Conservation (phyloP, 768 basidiomycete genomes). For the Leucosporidium creatinivorum region DNA sequence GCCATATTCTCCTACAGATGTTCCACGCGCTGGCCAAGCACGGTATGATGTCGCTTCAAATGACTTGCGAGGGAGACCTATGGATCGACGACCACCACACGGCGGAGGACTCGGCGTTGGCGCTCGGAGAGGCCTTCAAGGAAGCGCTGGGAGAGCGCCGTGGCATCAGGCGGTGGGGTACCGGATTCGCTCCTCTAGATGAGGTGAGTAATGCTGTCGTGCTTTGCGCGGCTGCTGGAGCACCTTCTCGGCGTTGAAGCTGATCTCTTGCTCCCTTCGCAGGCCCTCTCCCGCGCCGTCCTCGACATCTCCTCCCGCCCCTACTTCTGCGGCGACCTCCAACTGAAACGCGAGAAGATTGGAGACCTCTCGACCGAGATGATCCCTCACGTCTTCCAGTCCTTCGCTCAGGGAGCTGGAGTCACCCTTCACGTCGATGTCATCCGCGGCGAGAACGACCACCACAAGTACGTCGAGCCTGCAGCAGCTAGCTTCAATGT, state of each 20-base stretch:
- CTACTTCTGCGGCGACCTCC: constrained; percentile 86
- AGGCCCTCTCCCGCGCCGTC: constrained; percentile 92
- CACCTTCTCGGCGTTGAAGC: background rate
- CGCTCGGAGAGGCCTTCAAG: constrained; percentile 67
- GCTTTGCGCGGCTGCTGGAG: background rate
- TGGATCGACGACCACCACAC: constrained; percentile 99
- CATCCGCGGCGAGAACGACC: constrained; percentile 90
- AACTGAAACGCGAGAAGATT: constrained; percentile 78
- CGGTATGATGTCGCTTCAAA: constrained; percentile 69
- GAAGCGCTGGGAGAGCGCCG: constrained; percentile 87
- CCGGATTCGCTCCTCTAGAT: constrained; percentile 91
- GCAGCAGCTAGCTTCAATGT: too few species aligned
- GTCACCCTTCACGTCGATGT: constrained; percentile 92
- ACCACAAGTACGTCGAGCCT: constrained; percentile 68
- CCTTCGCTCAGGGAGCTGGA: constrained; percentile 93
- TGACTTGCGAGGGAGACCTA: constrained; percentile 90
- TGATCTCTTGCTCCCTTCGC: background rate
- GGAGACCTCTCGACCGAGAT: constrained; percentile 96
- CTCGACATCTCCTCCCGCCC: constrained; percentile 98
- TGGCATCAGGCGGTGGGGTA: constrained; percentile 91
- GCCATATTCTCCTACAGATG: constrained; percentile 58
- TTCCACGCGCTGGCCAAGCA: constrained; percentile 96
- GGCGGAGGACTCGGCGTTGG: constrained; percentile 69
- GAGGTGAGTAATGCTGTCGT: constrained; percentile 54
- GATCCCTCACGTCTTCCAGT: constrained; percentile 95